Evolutionary conservation across 2,329 filamentous ascomycete genomes (phyloP).

Genomic region (Diplodia corticola): DNA sequence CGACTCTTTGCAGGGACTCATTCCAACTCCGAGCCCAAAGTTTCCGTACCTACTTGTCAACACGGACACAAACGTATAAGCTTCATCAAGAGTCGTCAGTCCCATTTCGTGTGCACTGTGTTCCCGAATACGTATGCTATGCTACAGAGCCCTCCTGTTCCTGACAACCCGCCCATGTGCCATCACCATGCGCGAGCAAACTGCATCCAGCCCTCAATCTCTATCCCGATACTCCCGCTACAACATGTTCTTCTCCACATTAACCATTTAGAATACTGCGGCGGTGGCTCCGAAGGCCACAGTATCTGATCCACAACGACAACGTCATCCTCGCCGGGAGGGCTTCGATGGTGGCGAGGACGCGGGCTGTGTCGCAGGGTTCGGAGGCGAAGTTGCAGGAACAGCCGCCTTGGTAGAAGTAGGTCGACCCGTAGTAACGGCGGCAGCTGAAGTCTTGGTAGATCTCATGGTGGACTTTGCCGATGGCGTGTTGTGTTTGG

Average conservation of each 20-base stretch:
- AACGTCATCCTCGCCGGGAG: not conserved
- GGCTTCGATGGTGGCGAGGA: not conserved
- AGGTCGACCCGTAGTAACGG: not conserved
- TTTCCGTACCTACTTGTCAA: not conserved
- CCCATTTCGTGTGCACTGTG: not conserved
- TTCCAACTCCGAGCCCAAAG: not conserved
- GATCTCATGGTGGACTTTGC: not conserved
- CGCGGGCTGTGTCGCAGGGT: not conserved
- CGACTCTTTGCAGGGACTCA: not conserved
- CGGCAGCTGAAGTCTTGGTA: not conserved
- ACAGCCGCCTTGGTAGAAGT: constrained; percentile 1
- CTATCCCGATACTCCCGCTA: not conserved
- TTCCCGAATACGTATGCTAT: not conserved
- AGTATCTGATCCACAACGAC: not conserved
- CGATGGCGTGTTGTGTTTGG: not conserved
- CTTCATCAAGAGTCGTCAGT: not conserved
- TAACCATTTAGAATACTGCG: not conserved
- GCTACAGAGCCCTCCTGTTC: not conserved
- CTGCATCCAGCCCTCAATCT: not conserved
- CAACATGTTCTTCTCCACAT: not conserved
- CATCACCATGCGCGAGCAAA: too few species aligned
- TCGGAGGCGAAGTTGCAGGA: not conserved
- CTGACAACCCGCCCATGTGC: not conserved
- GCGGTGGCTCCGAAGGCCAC: not conserved
- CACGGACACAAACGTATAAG: not conserved